phyloP scores from a whole-genome alignment of 768 basidiomycete genomes.

The Phallus indusiatus region DNA sequence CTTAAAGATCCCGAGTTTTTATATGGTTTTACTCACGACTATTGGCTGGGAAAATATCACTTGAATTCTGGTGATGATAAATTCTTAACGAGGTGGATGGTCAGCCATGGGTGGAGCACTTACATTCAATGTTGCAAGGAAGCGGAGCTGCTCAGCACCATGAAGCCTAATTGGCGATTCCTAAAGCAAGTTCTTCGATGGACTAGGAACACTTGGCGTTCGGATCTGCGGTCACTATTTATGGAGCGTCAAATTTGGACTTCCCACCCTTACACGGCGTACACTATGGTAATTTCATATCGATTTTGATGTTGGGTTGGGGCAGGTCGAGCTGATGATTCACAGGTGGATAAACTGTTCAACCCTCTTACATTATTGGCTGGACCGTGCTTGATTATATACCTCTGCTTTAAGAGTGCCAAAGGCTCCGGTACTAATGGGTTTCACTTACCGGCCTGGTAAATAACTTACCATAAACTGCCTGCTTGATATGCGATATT shows the following conservation, averaged over 20 bases:
- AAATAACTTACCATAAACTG: background rate
- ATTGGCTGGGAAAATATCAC: conserved; percentile 90
- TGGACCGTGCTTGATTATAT: conserved; percentile 71
- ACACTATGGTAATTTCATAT: conserved; percentile 66
- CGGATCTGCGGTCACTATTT: conserved; percentile 80
- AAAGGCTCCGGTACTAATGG: conserved; percentile 52
- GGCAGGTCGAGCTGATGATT: background rate
- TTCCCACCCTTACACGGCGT: conserved; percentile 68
- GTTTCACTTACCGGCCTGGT: conserved; percentile 53
- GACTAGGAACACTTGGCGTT: conserved; percentile 93
- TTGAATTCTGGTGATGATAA: conserved; percentile 93
- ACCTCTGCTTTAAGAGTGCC: conserved; percentile 73
- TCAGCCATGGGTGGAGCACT: conserved; percentile 91
- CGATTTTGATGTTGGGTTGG: background rate
- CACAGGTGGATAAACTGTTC: conserved; percentile 72
- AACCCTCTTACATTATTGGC: conserved; percentile 82
- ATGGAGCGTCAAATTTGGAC: conserved; percentile 87
- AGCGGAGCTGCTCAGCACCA: conserved; percentile 80
- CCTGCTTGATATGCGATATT: background rate
- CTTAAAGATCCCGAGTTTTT: conserved; percentile 92
- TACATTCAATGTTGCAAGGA: conserved; percentile 84
- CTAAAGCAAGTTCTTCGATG: conserved; percentile 88
- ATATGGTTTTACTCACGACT: conserved; percentile 89
- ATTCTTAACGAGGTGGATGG: conserved; percentile 94
- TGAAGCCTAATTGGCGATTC: conserved; percentile 97